Conservation (phyloP, 805 yeast species). For the Myxozyma neotropica region DNA sequence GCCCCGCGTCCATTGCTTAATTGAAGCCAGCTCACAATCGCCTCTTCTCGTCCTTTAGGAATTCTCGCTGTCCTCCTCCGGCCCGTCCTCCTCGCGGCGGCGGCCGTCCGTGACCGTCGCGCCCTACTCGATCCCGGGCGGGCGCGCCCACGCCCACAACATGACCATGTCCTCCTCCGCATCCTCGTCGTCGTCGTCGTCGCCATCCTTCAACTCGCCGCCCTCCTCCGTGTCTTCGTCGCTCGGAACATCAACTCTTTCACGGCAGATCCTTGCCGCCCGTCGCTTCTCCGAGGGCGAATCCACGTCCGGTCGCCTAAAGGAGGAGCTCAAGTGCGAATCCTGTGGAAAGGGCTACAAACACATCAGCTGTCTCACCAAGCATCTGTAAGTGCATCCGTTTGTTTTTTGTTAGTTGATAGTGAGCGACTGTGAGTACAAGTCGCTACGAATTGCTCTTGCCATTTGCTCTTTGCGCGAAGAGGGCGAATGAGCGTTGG, state of each 20-base stretch:
- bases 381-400: conserved; percentile 29
- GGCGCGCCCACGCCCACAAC: conserved; percentile 22
- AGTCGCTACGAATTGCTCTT: not conserved
- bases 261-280: conserved; percentile 58
- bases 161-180: conserved; percentile 24
- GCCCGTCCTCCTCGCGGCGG: conserved; percentile 22
- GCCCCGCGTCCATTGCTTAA: no score
- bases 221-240: conserved; percentile 18
- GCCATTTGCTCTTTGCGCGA: no score
- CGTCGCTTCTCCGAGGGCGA: conserved; percentile 78
- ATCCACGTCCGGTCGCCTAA: conserved; percentile 72
- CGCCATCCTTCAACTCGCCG: conserved; percentile 18
- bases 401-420: not conserved
- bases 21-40: not conserved
- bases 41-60: not conserved
- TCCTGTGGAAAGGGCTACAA: conserved; percentile 91
- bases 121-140: conserved; percentile 33
- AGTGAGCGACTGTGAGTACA: not conserved
- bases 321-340: conserved; percentile 83
- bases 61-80: conserved; percentile 3
- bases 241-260: conserved; percentile 23
- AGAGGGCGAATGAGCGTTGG: no score
- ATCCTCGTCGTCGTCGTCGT: conserved; percentile 18
- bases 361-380: conserved; percentile 53
- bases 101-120: conserved; percentile 32